These are phyloP conservation scores for Phyllachora maydis DNA, from an alignment of 2,329 filamentous ascomycete genomes.

Conservation along the genomic window DNA sequence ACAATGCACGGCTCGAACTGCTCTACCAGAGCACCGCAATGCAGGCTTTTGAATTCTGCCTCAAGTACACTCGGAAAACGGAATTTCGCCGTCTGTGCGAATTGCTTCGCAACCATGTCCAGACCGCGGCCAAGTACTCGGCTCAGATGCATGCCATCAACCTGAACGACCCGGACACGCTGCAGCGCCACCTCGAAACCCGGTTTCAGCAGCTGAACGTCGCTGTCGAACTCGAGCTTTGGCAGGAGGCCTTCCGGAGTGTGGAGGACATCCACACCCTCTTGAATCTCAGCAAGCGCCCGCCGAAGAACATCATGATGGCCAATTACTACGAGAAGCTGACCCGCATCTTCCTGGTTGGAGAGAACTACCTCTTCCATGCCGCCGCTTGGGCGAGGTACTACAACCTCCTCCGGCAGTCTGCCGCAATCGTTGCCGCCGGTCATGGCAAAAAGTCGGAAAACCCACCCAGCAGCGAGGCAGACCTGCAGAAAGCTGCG, in stretches of 20 bases:
- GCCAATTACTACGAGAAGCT: slow-evolving; percentile 99
- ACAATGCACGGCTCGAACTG: slow-evolving; percentile 91
- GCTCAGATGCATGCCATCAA: slow-evolving; percentile 99
- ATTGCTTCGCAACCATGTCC: slow-evolving; percentile 92
- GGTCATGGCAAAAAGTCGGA: slow-evolving; percentile 86
- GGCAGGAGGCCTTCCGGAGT: slow-evolving; percentile 98
- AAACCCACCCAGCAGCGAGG: slow-evolving; percentile 74
- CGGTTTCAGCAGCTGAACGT: slow-evolving; percentile 98
- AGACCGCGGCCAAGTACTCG: slow-evolving; percentile 97
- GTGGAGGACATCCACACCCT: slow-evolving; percentile 98
- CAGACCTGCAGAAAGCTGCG: slow-evolving; percentile 80
- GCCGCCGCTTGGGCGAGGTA: slow-evolving; percentile 94
- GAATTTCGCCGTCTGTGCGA: slow-evolving; percentile 98
- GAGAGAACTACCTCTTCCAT: slow-evolving; percentile 98
- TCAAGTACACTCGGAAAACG: slow-evolving; percentile 96
- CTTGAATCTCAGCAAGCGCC: slow-evolving; percentile 91
- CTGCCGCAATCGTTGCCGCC: slow-evolving; percentile 59
- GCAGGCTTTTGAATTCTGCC: slow-evolving; percentile 97
- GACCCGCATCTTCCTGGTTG: slow-evolving; percentile 93
- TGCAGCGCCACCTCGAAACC: slow-evolving; percentile 93
- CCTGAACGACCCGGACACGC: slow-evolving; percentile 87
- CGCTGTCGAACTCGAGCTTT: slow-evolving; percentile 89
- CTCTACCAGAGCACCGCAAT: slow-evolving; percentile 97
- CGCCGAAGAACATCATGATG: slow-evolving; percentile 99
- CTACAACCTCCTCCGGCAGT: slow-evolving; percentile 89